Conservation (phyloP, 2,329 filamentous ascomycete genomes). For the Botrytis cinerea region DNA sequence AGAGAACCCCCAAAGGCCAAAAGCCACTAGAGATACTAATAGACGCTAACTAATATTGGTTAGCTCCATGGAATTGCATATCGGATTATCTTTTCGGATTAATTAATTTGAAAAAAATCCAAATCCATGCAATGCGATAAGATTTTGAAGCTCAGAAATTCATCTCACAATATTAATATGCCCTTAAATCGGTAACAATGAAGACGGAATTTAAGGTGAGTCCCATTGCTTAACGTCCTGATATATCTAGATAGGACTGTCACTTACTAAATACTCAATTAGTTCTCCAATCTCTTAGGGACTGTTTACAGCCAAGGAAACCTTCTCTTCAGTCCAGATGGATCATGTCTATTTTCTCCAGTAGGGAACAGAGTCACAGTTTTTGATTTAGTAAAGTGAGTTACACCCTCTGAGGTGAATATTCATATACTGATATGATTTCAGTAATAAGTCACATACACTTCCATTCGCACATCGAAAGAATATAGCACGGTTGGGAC, state of each 20-base stretch:
- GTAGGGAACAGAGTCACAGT: slow-evolving; percentile 95
- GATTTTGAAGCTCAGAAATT: slow-evolving; percentile 20
- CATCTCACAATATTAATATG: slow-evolving; percentile 29
- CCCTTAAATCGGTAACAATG: slow-evolving; percentile 59
- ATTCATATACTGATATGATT: neutral
- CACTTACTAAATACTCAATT: slow-evolving; percentile 37
- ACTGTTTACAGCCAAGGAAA: slow-evolving; percentile 99
- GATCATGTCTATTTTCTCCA: slow-evolving; percentile 90
- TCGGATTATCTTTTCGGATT: slow-evolving; percentile 27
- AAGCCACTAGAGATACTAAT: neutral
- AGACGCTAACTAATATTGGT: neutral
- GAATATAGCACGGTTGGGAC: slow-evolving; percentile 85
- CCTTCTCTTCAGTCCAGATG: slow-evolving; percentile 93
- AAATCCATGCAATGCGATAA: slow-evolving; percentile 23
- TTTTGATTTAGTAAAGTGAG: slow-evolving; percentile 92
- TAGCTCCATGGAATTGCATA: neutral
- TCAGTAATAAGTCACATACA: slow-evolving; percentile 82
- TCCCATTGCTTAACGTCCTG: neutral
- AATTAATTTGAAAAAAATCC: slow-evolving; percentile 22
- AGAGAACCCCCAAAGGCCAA: slow-evolving; percentile 18
- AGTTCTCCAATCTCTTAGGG: slow-evolving; percentile 98
- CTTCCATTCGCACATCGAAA: slow-evolving; percentile 89
- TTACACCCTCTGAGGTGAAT: slow-evolving; percentile 5
- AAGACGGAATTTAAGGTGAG: slow-evolving; percentile 98
- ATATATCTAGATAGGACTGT: neutral